phyloP scores from a whole-genome alignment of 1,284 basidiomycete species.

The Meira nashicola region DNA sequence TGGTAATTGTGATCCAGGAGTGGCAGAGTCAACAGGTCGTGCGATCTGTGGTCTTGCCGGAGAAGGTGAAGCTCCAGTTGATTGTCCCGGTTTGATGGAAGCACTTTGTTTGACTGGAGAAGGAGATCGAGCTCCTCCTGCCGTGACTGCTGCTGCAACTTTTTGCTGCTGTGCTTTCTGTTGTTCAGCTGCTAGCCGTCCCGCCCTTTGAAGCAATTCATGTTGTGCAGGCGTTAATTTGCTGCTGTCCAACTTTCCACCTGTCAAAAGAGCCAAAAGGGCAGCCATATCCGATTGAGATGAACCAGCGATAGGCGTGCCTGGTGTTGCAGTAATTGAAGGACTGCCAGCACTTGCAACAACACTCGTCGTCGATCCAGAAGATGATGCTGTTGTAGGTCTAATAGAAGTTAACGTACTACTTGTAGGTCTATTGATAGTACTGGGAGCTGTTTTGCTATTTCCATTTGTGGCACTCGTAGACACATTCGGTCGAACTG shows the following conservation, averaged over 20 bases:
- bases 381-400: constrained; percentile 27
- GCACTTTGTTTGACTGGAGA: no score
- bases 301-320: neutral
- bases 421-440: no score
- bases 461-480: no score
- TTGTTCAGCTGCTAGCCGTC: constrained; percentile 15
- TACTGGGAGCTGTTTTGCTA: no score
- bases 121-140: no score
- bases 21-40: no score
- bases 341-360: neutral
- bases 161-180: constrained; percentile 7
- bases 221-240: constrained; percentile 46
- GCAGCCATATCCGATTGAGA: constrained; percentile 47
- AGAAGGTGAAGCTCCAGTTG: no score
- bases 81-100: no score
- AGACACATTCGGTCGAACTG: no score
- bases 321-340: constrained; percentile 16
- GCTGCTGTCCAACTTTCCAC: constrained; percentile 13
- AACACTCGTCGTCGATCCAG: constrained; percentile 6
- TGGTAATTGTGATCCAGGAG: no score
- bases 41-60: no score
- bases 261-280: constrained; percentile 34
- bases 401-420: neutral
- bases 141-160: neutral
- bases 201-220: constrained; percentile 48